Conservation (phyloP, 2,329 filamentous ascomycete genomes). For the Biscogniauxia mediterranea region DNA sequence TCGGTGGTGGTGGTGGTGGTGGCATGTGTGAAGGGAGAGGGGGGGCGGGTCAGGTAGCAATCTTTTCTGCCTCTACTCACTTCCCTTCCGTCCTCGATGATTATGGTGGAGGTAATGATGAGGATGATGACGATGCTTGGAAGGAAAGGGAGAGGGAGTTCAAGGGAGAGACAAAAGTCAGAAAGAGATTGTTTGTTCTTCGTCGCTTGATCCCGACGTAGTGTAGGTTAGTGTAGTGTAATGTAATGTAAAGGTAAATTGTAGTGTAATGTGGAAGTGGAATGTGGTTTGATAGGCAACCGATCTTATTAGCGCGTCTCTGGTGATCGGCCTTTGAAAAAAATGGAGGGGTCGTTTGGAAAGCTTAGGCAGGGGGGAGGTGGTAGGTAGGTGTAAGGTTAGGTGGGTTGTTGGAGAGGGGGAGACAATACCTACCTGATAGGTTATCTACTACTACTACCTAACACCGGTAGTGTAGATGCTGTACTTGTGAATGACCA, state of each 20-base stretch:
- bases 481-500: conserved; percentile 12
- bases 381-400: no score
- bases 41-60: conserved; percentile 6
- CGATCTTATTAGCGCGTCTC: background rate
- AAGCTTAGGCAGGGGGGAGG: conserved; percentile 7
- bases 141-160: background rate
- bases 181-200: background rate
- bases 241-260: no score
- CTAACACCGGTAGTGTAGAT: no score
- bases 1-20: background rate
- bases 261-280: background rate
- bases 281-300: conserved; percentile 2
- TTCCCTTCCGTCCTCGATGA: no score
- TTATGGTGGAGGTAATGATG: no score
- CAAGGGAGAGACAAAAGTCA: background rate
- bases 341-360: conserved; percentile 18
- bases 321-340: background rate
- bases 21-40: conserved; percentile 10
- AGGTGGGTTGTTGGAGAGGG: background rate
- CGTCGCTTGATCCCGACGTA: background rate
- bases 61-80: background rate
- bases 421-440: background rate
- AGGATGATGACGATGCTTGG: no score
- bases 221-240: no score
- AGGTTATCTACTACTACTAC: no score